phyloP scores from a whole-genome alignment of 768 basidiomycete genomes.

The Suillus plorans region DNA sequence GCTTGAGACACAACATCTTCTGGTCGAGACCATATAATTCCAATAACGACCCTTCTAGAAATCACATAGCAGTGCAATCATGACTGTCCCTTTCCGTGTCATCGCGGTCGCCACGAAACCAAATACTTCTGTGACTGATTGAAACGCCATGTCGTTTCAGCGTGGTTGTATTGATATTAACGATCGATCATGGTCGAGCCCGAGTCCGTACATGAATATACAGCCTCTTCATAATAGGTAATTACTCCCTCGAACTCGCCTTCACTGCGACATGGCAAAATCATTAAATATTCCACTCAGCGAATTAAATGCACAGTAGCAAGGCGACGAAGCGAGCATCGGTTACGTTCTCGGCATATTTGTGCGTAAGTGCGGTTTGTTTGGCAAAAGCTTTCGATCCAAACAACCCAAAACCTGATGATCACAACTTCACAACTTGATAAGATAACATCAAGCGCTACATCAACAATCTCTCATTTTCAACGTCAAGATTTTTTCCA shows the following conservation, averaged over 20 bases:
- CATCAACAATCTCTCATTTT: background rate
- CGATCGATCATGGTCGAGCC: background rate
- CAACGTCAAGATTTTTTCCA: background rate
- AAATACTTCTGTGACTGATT: constrained; percentile 6
- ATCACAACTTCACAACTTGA: background rate
- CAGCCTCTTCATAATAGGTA: background rate
- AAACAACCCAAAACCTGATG: background rate
- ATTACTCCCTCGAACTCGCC: background rate
- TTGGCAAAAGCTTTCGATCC: constrained; percentile 7
- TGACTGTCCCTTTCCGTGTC: background rate
- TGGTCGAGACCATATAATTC: background rate
- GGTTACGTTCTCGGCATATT: background rate
- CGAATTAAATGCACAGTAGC: background rate
- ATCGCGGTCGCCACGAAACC: background rate
- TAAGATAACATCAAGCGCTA: background rate
- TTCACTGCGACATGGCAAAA: background rate
- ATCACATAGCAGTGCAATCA: constrained; percentile 3
- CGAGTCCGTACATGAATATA: background rate
- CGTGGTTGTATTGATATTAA: background rate
- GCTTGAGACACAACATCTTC: background rate
- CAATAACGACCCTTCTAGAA: constrained; percentile 1
- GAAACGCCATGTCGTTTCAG: constrained; percentile 2
- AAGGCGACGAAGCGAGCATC: background rate
- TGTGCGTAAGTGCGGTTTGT: background rate
- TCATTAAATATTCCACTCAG: background rate